Percentiles rank a stretch among this genome's conserved stretches.
Evolutionary conservation across 2,329 filamentous ascomycete species (phyloP).

Genomic region (Xylariaceae sp.): DNA sequence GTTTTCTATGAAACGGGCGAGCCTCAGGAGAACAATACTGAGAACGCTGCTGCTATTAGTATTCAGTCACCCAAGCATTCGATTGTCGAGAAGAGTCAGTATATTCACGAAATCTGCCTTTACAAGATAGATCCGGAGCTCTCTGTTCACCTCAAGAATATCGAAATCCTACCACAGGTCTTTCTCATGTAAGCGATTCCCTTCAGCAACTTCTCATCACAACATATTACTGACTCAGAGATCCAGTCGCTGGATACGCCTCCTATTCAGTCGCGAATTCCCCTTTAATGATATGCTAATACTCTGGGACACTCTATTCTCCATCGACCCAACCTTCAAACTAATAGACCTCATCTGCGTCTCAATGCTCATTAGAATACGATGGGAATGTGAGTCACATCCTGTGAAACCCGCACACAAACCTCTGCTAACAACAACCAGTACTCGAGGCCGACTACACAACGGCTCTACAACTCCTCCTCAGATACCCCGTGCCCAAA

Average conservation of each 20-base stretch:
- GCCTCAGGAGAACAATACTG: constrained; percentile 24
- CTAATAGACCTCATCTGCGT: constrained; percentile 89
- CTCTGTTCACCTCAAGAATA: constrained; percentile 68
- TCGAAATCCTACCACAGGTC: constrained; percentile 92
- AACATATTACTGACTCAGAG: constrained; percentile 7
- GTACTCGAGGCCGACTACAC: constrained; percentile 87
- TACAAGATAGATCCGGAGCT: constrained; percentile 77
- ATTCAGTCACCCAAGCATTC: constrained; percentile 48
- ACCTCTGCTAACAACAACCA: constrained; percentile 35
- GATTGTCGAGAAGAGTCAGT: constrained; percentile 79
- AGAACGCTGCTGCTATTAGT: constrained; percentile 22
- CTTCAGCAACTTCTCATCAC: not conserved
- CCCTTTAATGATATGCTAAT: constrained; percentile 76
- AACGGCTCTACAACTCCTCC: constrained; percentile 69
- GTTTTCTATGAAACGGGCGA: constrained; percentile 74
- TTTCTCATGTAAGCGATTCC: constrained; percentile 71
- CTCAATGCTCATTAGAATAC: constrained; percentile 85
- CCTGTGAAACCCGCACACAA: constrained; percentile 1
- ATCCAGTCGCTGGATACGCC: constrained; percentile 78
- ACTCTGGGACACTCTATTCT: constrained; percentile 89
- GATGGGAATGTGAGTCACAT: constrained; percentile 66
- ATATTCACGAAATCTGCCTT: constrained; percentile 79
- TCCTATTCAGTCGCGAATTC: constrained; percentile 91
- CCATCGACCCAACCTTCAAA: constrained; percentile 72
- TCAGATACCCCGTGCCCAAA: constrained; percentile 72